A percentile compares a stretch with the other conserved stretches of the same genome.
Conservation (phyloP, 495 filamentous ascomycete species). For the Tuber melanosporum region DNA sequence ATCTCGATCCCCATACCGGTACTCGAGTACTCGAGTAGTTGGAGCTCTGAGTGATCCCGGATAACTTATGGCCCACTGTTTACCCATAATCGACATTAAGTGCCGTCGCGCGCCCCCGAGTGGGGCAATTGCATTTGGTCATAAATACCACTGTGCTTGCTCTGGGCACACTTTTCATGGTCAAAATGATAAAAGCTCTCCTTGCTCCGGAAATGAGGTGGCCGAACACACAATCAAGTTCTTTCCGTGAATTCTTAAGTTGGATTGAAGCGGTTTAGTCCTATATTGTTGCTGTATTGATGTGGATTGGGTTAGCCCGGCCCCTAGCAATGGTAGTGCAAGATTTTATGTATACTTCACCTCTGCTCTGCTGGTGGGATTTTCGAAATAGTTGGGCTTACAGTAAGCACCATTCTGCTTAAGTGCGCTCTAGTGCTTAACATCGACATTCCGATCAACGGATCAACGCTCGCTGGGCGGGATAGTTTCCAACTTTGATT, state of each 20-base stretch:
- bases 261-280: neutral
- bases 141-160: neutral
- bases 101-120: neutral
- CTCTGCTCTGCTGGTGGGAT: neutral
- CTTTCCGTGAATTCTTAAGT: neutral
- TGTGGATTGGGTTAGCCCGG: neutral
- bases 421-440: neutral
- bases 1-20: neutral
- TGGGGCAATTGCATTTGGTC: neutral
- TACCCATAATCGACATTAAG: neutral
- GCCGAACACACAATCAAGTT: neutral
- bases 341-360: neutral
- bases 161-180: neutral
- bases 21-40: neutral
- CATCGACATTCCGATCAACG: neutral
- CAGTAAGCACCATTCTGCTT: neutral
- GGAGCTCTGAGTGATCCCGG: neutral
- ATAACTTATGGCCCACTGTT: neutral
- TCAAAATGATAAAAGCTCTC: neutral
- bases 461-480: neutral
- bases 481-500: neutral
- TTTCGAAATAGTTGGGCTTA: neutral
- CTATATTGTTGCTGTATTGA: neutral
- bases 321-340: neutral
- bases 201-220: neutral